Percentiles rank a stretch among this genome's conserved stretches.
phyloP scores from a whole-genome alignment of 306 rosid genomes.

The Canavalia gladiata region DNA sequence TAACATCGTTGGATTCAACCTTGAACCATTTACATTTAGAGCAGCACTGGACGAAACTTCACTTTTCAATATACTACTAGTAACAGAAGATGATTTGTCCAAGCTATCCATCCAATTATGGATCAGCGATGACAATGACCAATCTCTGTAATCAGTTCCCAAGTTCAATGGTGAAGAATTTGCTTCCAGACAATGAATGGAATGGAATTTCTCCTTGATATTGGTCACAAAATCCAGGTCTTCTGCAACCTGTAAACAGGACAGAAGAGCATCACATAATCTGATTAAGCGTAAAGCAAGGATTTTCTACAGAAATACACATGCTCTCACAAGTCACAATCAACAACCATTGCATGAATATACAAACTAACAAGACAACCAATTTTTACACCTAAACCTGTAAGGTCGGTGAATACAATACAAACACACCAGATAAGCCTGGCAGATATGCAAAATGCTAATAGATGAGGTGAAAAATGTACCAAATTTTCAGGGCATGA shows the following conservation, averaged over 20 bases:
- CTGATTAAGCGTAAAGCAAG: conserved; percentile 23
- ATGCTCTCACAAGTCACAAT: neutral
- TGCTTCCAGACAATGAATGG: conserved; percentile 49
- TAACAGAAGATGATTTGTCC: conserved; percentile 52
- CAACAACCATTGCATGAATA: neutral
- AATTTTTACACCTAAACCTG: neutral
- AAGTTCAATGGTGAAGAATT: conserved; percentile 42
- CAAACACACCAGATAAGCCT: neutral
- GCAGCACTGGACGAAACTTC: conserved; percentile 52
- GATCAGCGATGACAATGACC: conserved; percentile 50
- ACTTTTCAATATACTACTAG: conserved; percentile 46
- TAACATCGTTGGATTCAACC: conserved; percentile 45
- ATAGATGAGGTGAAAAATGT: neutral
- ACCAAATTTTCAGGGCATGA: neutral
- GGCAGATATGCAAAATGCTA: neutral
- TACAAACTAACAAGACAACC: neutral
- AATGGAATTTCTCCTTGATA: conserved; percentile 66
- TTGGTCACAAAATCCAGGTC: conserved; percentile 63
- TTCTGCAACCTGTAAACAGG: conserved; percentile 78
- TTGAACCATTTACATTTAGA: conserved; percentile 33
- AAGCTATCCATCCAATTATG: conserved; percentile 54
- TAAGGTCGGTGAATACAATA: neutral
- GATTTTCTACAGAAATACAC: neutral
- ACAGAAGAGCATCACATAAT: conserved; percentile 48
- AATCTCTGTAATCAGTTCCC: conserved; percentile 48